Evolutionary conservation across 495 filamentous ascomycete species (phyloP).

Genomic region (Penicillium arizonense): DNA sequence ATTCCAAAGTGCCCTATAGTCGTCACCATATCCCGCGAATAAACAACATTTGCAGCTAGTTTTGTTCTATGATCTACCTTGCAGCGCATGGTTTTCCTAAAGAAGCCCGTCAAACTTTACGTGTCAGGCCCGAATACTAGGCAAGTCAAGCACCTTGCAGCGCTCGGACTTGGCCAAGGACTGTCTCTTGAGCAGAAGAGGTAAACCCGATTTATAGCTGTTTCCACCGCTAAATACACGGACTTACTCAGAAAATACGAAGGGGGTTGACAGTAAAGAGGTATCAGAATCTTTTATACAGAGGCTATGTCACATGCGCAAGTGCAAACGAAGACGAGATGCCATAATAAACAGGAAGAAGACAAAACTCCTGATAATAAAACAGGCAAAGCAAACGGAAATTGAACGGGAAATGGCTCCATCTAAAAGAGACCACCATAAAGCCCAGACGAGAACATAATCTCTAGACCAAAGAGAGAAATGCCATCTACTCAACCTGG

Average conservation of each 20-base stretch:
- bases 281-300: constrained; percentile 29
- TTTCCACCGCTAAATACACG: background rate
- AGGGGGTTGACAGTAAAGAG: constrained; percentile 5
- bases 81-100: background rate
- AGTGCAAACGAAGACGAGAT: constrained; percentile 21
- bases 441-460: background rate
- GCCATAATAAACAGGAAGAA: constrained; percentile 17
- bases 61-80: background rate
- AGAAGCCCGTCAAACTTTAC: background rate
- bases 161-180: too few relatives aligned
- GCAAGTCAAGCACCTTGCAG: background rate
- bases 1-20: too few relatives aligned
- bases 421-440: background rate
- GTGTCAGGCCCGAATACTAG: background rate
- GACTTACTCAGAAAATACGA: background rate
- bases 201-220: too few relatives aligned
- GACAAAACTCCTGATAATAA: constrained; percentile 23
- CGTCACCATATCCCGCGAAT: too few relatives aligned
- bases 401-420: background rate
- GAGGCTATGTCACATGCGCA: constrained; percentile 30
- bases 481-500: constrained; percentile 2
- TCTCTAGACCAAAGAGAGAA: background rate
- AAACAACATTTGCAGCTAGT: background rate
- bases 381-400: constrained; percentile 15
- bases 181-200: too few relatives aligned